Evolutionary conservation across 2,329 filamentous ascomycete species (phyloP), one percentile per base, ranked within the genome.

Genomic region (Pyrenophora seminiperda): DNA sequence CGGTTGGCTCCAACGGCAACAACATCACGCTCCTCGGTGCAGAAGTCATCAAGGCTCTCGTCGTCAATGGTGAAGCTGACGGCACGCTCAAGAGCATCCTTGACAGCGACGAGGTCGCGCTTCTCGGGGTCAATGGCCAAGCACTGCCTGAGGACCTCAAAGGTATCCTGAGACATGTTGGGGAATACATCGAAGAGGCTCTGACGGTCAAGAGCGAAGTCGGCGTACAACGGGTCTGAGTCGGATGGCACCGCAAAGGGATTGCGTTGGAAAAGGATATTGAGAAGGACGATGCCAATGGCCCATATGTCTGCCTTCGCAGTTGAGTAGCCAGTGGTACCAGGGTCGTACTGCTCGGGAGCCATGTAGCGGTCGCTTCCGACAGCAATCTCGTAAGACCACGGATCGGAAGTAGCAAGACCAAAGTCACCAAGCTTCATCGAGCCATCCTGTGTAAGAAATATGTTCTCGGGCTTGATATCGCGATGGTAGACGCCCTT

Each of bases 381-480:
- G 38, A 99, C 94, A 55, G 90, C 94, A 57, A 88, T 87, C 79
- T 99, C 94, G 65, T 89, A 89, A 18, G 90, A 95, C 91, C 91
- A 96, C 63, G 86, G 81, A 54, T 96, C 91, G 5, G 86, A 89
- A 9, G 93, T 97, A 42, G 92, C 92, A 56, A 99, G 81, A 46
- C 94, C 94, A 72, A 97, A 96, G 75, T 99, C 94, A 67, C 94
- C 94, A 29, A 99, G 85, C 78, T 99, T 99, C 89, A 97, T 89
- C 31, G 87, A 83, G 45, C 93, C 93, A 61, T 88, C 84, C 53
- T 92, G 84, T 51, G 87, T 89, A 58, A 99, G 81, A 74, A 99
- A 97, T 74, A 99, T 96, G 80, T 99, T 99, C 81, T 99, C 94
- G 0, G 94, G 94, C 79, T 99, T 99, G 83, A 99, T 97, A 75